Evolutionary conservation across 2,329 filamentous ascomycete genomes (phyloP).

Genomic region (Verticillium isaacii): DNA sequence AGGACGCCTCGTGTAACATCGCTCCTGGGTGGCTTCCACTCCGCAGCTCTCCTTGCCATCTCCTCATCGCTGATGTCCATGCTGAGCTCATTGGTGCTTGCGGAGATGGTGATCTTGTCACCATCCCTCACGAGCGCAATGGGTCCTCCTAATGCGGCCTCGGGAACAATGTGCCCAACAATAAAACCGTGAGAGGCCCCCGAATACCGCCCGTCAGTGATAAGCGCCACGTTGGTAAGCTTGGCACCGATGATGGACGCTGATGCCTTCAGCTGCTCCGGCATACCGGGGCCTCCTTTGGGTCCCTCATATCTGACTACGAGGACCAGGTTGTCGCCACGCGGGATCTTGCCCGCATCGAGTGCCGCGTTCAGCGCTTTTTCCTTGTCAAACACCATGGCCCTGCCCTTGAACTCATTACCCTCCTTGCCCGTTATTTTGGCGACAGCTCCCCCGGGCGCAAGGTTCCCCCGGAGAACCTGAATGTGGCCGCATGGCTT

Average conservation of each 20-base stretch:
- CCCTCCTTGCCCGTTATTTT: slow-evolving; percentile 98
- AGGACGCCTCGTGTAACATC: slow-evolving; percentile 76
- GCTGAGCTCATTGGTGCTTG: slow-evolving; percentile 71
- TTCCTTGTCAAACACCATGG: slow-evolving; percentile 84
- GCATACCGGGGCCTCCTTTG: slow-evolving; percentile 92
- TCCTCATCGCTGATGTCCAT: slow-evolving; percentile 64
- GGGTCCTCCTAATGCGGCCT: slow-evolving; percentile 83
- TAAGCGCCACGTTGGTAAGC: slow-evolving; percentile 79
- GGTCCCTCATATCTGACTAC: slow-evolving; percentile 93
- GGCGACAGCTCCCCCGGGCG: slow-evolving; percentile 83
- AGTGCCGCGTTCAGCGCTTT: slow-evolving; percentile 71
- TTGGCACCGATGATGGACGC: slow-evolving; percentile 92
- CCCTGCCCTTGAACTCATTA: slow-evolving; percentile 72
- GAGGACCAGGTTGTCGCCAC: slow-evolving; percentile 67
- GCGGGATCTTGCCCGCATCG: slow-evolving; percentile 55
- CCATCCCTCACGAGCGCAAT: slow-evolving; percentile 78
- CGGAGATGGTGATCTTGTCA: slow-evolving; percentile 82
- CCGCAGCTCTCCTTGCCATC: slow-evolving; percentile 55
- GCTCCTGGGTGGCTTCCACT: slow-evolving; percentile 67
- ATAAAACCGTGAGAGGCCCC: slow-evolving; percentile 90
- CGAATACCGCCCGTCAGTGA: slow-evolving; percentile 87
- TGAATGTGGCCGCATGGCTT: slow-evolving; percentile 84
- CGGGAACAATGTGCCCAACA: slow-evolving; percentile 86
- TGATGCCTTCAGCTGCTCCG: slow-evolving; percentile 83
- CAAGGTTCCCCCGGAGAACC: slow-evolving; percentile 81